Evolutionary conservation across 495 filamentous ascomycete species (phyloP), one percentile per base, ranked within the genome.

Genomic region (Xylaria palmicola): DNA sequence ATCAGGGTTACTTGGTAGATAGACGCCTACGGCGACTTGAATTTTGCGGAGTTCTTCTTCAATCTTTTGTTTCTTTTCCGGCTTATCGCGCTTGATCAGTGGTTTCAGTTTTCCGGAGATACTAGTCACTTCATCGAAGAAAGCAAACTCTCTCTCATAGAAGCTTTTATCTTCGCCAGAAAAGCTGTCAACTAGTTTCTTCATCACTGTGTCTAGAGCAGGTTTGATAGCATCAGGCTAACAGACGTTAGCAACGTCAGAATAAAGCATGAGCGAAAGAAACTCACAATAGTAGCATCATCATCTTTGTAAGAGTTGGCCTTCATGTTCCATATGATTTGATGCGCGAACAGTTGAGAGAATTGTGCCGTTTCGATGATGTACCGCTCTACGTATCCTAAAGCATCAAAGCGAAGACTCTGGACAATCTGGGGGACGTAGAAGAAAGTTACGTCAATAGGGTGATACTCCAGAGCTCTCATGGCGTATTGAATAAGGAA

Each of bases 241-340:
- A 29, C 39, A 32, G 19, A 56, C 24, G 69, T 85, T 63, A 85
- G 74, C 61, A 67, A 50, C 29, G 19, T 3, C 30, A 29, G 8
- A 60, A 36, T 56, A 29, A 4, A 27, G 40, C 37, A 15, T 29
- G 17, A 29, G 10, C 27, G 1, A 5, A 20, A 54, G 32, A 15
- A n/a, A 75, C 89, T 85, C 81, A 94, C 90, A 65, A 95, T 85
- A 65, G 87, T 83, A 51, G 88, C 90, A 61, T 98, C 92, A 64
- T 99, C 93, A 66, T 99, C 95, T 73, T 97, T 98, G 77, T 91
- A 99, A 2, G 92, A 87, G 71, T 99, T 99, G 20, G 95, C 95
- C 70, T 96, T 97, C 88, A 99, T 99, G 71, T 98, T 99, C 95
- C 95, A 99, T 62, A 99, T 98, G 61, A 99, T 97, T 62, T 99